These are phyloP conservation scores for Globisporangium nodosum DNA, from an alignment of 352 stramenopile species.

Conservation along the genomic window DNA sequence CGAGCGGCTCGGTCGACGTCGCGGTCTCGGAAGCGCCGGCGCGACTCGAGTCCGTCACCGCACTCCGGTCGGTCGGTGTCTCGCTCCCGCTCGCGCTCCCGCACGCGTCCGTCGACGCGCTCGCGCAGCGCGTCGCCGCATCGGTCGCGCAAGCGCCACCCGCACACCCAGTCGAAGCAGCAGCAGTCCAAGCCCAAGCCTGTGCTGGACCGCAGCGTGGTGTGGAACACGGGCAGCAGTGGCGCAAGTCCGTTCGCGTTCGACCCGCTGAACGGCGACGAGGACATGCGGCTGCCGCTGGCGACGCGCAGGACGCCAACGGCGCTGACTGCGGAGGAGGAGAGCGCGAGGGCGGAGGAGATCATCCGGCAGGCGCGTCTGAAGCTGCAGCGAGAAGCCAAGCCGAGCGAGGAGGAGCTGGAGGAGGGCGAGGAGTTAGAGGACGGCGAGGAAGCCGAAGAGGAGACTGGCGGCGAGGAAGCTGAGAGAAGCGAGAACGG, in stretches of 20 bases:
- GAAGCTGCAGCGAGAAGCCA: conserved; percentile 35
- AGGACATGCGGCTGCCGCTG: conserved; percentile 5
- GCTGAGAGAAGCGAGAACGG: too few relatives aligned
- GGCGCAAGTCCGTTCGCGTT: conserved; percentile 9
- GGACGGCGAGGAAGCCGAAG: conserved; percentile 27
- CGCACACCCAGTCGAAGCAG: not conserved
- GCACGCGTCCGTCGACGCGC: conserved; percentile 9
- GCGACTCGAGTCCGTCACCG: conserved; percentile 4
- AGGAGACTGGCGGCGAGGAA: too few relatives aligned
- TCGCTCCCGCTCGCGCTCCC: conserved; percentile 24
- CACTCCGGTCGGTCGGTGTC: conserved; percentile 19
- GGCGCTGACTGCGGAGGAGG: conserved; percentile 32
- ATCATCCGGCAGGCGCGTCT: conserved; percentile 64
- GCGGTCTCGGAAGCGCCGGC: conserved; percentile 25
- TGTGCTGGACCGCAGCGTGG: conserved; percentile 9
- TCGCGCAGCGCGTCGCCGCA: conserved; percentile 24
- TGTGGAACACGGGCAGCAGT: conserved; percentile 8
- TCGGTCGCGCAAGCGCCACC: conserved; percentile 15
- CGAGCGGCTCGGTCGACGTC: conserved; percentile 20
- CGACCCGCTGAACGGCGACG: conserved; percentile 9
- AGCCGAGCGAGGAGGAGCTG: conserved; percentile 31
- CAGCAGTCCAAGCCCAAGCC: not conserved
- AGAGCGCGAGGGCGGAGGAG: conserved; percentile 50
- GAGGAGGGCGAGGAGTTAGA: conserved; percentile 49
- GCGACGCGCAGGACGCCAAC: conserved; percentile 9